Percentiles rank a stretch among this genome's conserved stretches.
Conservation (phyloP, 129 eudicot species). For the Flaveria ramosissima region DNA sequence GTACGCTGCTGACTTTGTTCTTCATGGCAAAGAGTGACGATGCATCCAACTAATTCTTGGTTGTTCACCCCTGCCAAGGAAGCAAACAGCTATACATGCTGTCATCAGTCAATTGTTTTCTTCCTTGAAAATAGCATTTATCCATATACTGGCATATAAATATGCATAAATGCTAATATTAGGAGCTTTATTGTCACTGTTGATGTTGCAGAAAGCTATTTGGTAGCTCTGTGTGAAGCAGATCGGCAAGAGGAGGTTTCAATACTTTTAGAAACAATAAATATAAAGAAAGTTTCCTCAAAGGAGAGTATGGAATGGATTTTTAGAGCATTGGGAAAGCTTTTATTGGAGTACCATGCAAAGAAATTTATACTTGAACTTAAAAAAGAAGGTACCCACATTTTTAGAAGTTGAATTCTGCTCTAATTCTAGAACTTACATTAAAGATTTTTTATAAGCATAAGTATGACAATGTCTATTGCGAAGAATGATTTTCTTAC, state of each 20-base stretch:
- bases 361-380: slow-evolving; percentile 56
- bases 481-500: slow-evolving; percentile 7
- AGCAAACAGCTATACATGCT: background rate
- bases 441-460: slow-evolving; percentile 17
- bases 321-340: slow-evolving; percentile 73
- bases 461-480: slow-evolving; percentile 17
- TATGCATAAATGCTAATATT: slow-evolving; percentile 6
- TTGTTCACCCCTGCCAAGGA: background rate
- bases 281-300: slow-evolving; percentile 67
- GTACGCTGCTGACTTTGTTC: slow-evolving; percentile 5
- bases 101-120: background rate
- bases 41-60: background rate
- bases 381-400: slow-evolving; percentile 49
- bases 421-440: slow-evolving; percentile 5
- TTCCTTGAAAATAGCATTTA: background rate
- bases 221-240: slow-evolving; percentile 72
- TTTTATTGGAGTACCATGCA: slow-evolving; percentile 55
- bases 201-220: slow-evolving; percentile 59
- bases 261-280: slow-evolving; percentile 59
- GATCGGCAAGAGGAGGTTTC: slow-evolving; percentile 60
- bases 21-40: slow-evolving; percentile 11
- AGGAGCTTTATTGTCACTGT: slow-evolving; percentile 19
- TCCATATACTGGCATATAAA: background rate
- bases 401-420: background rate
- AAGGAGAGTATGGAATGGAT: slow-evolving; percentile 43